phyloP scores from a whole-genome alignment of 2,329 filamentous ascomycete genomes.

The Chrysoporthe puriensis region DNA sequence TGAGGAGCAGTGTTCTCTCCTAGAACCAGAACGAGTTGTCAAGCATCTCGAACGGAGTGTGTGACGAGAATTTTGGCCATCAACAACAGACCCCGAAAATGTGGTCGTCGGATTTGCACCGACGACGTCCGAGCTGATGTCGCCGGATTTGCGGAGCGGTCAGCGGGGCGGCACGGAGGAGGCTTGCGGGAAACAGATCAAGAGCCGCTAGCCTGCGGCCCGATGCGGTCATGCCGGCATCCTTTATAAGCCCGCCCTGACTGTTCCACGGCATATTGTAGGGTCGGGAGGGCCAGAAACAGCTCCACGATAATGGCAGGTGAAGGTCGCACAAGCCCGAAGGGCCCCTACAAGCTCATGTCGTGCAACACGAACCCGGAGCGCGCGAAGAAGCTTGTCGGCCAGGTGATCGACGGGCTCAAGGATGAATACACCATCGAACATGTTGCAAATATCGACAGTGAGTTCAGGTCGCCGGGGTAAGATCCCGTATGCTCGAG shows the following conservation, averaged over 20 bases:
- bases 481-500: too few relatives aligned
- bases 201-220: neutral
- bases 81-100: neutral
- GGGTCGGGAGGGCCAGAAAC: neutral
- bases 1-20: too few relatives aligned
- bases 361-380: slow-evolving; percentile 72
- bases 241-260: neutral
- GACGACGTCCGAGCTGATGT: too few relatives aligned
- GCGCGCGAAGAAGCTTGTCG: slow-evolving; percentile 64
- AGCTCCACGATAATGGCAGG: too few relatives aligned
- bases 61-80: neutral
- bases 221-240: neutral
- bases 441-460: slow-evolving; percentile 64
- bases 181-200: neutral
- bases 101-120: neutral
- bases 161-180: neutral
- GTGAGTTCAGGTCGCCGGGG: slow-evolving; percentile 43
- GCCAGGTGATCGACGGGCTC: slow-evolving; percentile 62
- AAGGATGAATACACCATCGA: slow-evolving; percentile 67
- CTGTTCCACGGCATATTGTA: neutral
- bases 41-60: neutral
- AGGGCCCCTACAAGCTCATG: slow-evolving; percentile 64
- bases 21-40: neutral
- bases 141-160: neutral
- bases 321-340: slow-evolving; percentile 36